Conservation (phyloP, 495 filamentous ascomycete species). For the Daldinia loculata region DNA sequence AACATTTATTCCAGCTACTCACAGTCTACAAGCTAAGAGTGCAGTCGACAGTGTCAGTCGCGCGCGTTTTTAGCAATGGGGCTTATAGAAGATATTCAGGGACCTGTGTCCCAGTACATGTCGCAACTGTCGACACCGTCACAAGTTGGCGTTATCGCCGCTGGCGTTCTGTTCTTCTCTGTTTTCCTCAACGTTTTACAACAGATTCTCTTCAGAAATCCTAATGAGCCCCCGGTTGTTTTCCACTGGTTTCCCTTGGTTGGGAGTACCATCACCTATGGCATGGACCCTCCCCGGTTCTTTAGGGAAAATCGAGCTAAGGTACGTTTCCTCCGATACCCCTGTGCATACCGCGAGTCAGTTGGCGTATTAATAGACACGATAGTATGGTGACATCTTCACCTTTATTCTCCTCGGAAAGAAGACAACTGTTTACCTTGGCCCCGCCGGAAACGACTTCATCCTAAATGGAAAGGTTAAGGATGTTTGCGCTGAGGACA, state of each 20-base stretch:
- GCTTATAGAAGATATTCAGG: constrained; percentile 57
- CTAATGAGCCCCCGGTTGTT: constrained; percentile 79
- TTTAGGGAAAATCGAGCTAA: constrained; percentile 74
- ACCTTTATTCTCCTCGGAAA: constrained; percentile 80
- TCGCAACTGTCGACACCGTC: constrained; percentile 52
- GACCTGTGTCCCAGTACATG: constrained; percentile 55
- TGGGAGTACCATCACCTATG: constrained; percentile 81
- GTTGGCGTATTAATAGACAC: constrained; percentile 38
- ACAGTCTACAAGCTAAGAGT: constrained; percentile 19
- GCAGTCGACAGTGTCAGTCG: constrained; percentile 22
- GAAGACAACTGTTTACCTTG: constrained; percentile 79
- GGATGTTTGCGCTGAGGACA: constrained; percentile 83
- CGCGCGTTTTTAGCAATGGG: constrained; percentile 53
- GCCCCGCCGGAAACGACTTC: constrained; percentile 83
- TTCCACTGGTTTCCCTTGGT: constrained; percentile 86
- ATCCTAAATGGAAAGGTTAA: constrained; percentile 85
- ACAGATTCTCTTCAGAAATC: constrained; percentile 75
- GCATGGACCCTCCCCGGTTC: constrained; percentile 84
- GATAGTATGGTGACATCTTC: constrained; percentile 79
- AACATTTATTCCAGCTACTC: constrained; percentile 1
- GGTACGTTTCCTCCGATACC: constrained; percentile 55
- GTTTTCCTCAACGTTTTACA: constrained; percentile 72
- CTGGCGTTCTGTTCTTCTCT: constrained; percentile 58
- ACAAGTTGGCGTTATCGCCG: constrained; percentile 57
- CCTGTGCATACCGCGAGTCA: constrained; percentile 1